phyloP scores from a whole-genome alignment of 371 early-diverging fungal species.

The Basidiobolus meristosporus region DNA sequence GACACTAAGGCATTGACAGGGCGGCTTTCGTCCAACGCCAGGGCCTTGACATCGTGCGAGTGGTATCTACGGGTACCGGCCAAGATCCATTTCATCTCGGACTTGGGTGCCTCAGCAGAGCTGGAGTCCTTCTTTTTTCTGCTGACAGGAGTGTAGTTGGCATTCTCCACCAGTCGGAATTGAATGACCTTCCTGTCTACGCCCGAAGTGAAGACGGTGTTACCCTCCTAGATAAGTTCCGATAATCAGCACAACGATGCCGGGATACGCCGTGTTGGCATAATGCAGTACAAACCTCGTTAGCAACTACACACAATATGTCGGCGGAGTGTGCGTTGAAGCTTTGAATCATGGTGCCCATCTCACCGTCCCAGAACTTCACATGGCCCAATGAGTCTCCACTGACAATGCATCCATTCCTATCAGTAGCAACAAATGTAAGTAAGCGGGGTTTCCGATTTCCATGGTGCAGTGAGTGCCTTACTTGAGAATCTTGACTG shows the following conservation, averaged over 20 bases:
- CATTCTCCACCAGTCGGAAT: constrained; percentile 27
- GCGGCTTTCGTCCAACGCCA: constrained; percentile 44
- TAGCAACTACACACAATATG: constrained; percentile 62
- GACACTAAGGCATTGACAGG: constrained; percentile 49
- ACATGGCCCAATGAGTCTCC: constrained; percentile 83
- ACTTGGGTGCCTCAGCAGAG: too few relatives aligned
- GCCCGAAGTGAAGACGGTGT: constrained; percentile 62
- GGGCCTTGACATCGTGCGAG: constrained; percentile 77
- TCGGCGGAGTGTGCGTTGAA: constrained; percentile 68
- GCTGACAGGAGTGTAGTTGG: constrained; percentile 5
- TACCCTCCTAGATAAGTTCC: constrained; percentile 18
- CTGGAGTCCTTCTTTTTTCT: constrained; percentile 11
- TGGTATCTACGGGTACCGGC: constrained; percentile 69
- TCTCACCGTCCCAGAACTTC: constrained; percentile 64
- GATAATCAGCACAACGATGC: not conserved
- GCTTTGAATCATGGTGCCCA: constrained; percentile 43
- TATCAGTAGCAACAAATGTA: constrained; percentile 6
- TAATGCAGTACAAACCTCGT: constrained; percentile 8
- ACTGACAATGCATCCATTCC: constrained; percentile 55
- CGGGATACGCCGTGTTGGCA: not conserved
- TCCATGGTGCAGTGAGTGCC: too few relatives aligned
- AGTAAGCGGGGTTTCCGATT: too few relatives aligned
- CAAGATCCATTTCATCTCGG: constrained; percentile 62
- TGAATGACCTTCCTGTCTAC: constrained; percentile 76
- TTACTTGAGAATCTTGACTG: constrained; percentile 24